Evolutionary conservation across 2,329 filamentous ascomycete genomes (phyloP), one percentile per base, ranked within the genome.

Genomic region (Fusarium papillatum): DNA sequence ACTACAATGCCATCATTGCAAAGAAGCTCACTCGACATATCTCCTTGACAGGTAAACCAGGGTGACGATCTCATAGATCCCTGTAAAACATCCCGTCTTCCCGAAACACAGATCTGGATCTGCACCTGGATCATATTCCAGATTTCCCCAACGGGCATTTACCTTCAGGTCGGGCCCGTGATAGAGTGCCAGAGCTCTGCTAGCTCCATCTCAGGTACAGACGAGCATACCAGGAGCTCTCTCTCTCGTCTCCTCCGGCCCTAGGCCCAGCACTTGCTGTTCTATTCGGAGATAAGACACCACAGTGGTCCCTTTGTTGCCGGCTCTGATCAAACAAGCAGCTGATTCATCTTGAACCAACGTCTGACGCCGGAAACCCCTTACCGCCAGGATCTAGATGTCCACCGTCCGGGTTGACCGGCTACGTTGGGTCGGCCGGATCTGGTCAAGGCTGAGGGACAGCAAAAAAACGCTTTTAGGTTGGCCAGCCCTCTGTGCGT

Each of bases 371-470:
- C 53, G 29, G 62, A 55, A 72, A 62, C 26, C 34, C 31, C 41
- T 46, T 64, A 24, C 41, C 55, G 38, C 31, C 4, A 53, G 26
- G 43, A 66, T 70, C 71, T 70, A 70, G 74, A 75, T 61, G 74
- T 59, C 39, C 57, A 62, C 46, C 29, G 57, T 66, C 50, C 68
- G 74, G 74, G 64, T 66, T 69, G 53, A 43, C 74, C 74, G 65
- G 48, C 53, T 36, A 22, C 43, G 29, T 34, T 50, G 63, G 26
- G 29, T 38, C 69, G 71, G 71, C 74, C 74, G 74, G 74, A 76
- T 76, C 62, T 72, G 68, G 74, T 53, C 63, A 76, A 76, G 74
- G 55, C 68, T 74, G 67, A 55, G 60, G 17, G 43, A 39, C 41
- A 50, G 34, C 38, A 62, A 13, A 60, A 34, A 29, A 66, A 39